These are phyloP conservation scores for Amylocystis lapponica DNA, from an alignment of 768 basidiomycete species.

Conservation along the genomic window DNA sequence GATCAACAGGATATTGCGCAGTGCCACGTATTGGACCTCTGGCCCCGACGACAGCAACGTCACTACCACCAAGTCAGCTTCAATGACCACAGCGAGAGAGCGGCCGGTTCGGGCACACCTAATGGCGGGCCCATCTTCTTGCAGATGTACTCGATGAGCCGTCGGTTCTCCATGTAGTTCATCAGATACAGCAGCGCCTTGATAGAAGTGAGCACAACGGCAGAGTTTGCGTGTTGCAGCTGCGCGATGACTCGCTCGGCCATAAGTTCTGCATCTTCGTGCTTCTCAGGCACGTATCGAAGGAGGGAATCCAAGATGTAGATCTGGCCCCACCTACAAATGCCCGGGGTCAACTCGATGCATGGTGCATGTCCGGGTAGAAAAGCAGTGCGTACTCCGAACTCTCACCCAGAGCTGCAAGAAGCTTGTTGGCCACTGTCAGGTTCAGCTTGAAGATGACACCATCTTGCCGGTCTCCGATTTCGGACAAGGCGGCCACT, in stretches of 20 bases:
- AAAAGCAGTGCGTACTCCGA: slow-evolving; percentile 77
- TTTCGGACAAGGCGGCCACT: slow-evolving; percentile 94
- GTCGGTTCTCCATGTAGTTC: slow-evolving; percentile 97
- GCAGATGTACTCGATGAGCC: slow-evolving; percentile 83
- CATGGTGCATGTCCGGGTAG: neutral
- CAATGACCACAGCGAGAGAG: no score
- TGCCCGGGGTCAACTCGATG: neutral
- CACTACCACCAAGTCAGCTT: slow-evolving; percentile 42
- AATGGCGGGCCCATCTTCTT: slow-evolving; percentile 98
- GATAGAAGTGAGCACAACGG: slow-evolving; percentile 98
- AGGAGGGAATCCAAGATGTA: slow-evolving; percentile 94
- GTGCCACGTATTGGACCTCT: slow-evolving; percentile 96
- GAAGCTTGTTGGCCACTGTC: slow-evolving; percentile 81
- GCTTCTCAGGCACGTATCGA: slow-evolving; percentile 87
- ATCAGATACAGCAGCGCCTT: slow-evolving; percentile 93
- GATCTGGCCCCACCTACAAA: slow-evolving; percentile 91
- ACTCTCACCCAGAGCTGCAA: slow-evolving; percentile 89
- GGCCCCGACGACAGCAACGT: slow-evolving; percentile 94
- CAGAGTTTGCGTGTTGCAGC: slow-evolving; percentile 96
- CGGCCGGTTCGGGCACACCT: slow-evolving; percentile 45
- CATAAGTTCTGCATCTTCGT: slow-evolving; percentile 87
- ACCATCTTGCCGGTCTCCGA: slow-evolving; percentile 90
- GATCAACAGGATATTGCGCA: slow-evolving; percentile 95
- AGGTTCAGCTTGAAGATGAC: slow-evolving; percentile 89
- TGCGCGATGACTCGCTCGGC: slow-evolving; percentile 94